Conservation (phyloP, 2,329 filamentous ascomycete species). For the Trichoderma aggressivum region DNA sequence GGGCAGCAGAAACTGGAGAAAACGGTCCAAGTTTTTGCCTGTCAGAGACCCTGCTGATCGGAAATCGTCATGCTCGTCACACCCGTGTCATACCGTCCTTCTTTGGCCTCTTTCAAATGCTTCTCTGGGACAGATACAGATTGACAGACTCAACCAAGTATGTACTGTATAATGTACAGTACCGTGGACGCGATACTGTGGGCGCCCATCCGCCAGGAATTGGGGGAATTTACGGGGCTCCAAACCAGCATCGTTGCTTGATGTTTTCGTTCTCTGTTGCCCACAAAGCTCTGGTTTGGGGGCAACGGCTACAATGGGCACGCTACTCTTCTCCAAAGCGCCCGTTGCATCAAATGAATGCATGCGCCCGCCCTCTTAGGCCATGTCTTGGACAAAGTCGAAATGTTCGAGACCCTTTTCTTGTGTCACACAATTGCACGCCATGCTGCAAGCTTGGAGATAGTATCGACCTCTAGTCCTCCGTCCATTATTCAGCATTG, state of each 20-base stretch:
- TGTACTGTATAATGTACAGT: too few relatives aligned
- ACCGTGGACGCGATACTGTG: background rate
- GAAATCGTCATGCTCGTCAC: slow-evolving; percentile 15
- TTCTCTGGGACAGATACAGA: background rate
- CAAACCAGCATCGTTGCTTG: background rate
- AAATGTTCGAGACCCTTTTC: slow-evolving; percentile 12
- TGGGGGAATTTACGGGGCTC: background rate
- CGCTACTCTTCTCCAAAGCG: background rate
- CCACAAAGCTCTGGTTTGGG: background rate
- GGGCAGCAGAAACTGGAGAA: background rate
- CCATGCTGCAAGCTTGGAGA: background rate
- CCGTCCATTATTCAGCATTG: background rate
- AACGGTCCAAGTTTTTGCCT: background rate
- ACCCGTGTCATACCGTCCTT: slow-evolving; percentile 5
- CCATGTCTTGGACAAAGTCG: background rate
- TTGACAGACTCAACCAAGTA: background rate
- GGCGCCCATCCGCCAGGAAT: background rate
- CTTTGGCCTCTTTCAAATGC: background rate
- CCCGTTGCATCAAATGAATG: background rate
- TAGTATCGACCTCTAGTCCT: background rate
- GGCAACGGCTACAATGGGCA: background rate
- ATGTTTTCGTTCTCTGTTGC: background rate
- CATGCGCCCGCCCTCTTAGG: background rate
- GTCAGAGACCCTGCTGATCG: slow-evolving; percentile 6
- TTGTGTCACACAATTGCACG: background rate